Base-by-base conservation (phyloP, 1,284 basidiomycete genomes). In the Marasmius tenuissimus region DNA sequence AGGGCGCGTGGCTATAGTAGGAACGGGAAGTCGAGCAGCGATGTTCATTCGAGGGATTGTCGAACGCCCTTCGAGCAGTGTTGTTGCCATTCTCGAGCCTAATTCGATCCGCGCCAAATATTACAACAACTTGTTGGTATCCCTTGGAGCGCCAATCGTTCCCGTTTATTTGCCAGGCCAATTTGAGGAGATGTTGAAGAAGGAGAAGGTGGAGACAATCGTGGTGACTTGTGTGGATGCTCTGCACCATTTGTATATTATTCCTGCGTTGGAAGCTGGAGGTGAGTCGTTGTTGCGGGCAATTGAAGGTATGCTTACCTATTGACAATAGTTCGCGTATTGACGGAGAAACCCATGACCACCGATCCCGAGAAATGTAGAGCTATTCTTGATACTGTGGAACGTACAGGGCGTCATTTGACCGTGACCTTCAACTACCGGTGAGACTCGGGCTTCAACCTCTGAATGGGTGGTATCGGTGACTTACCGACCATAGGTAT, bases 341-440 rank as follows among this genome's bases (percentile, higher is more conserved):
- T 85, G 40, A 82, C 82, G 9, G 83, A 85, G 70, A 84, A 84
- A 69, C 83, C 82, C 0, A 83, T 85, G 81, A 83, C 82, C 0
- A 84, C 82, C 20, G 77, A 82, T 64, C 74, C 79, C 16, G 79
- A 78, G 40, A 84, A 83, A 64, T 81, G 79, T 65, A 74, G 79
- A 40, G 67, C 70, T 6, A 84, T 84, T 58, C 71, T 84, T 35
- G 73, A 79, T 27, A 75, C 82, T 0, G 81, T 82, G 10, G 68
- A 80, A 53, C 71, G 76, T 14, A 80, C 78, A 0, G 72, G 78
- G 0, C 75, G 71, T 38, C 78, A 79, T 65, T 63, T 81, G 22
- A 81, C 78, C 7, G 78, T 80, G 0, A 80, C 78, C 3, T 80
- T 80, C 68, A 80, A 80, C 65, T 79, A 80, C 61, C 75, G 77